Percentiles rank a stretch among this genome's conserved stretches.
These are phyloP conservation scores for Pittosporum tobira DNA, from an alignment of 129 eudicot species.

Conservation along the genomic window DNA sequence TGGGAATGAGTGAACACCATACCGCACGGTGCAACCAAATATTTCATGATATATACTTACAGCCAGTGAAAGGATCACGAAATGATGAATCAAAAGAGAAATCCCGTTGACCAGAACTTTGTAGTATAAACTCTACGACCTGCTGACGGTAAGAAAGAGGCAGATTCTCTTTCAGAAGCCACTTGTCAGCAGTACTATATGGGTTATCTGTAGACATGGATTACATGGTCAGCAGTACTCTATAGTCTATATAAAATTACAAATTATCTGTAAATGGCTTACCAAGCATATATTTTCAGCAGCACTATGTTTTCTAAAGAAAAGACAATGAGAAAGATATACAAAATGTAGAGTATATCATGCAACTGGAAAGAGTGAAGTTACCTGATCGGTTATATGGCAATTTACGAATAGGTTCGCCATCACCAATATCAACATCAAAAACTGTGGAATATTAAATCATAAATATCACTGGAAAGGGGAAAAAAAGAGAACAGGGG, in stretches of 20 bases:
- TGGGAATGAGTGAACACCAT: neutral
- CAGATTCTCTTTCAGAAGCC: slow-evolving; percentile 81
- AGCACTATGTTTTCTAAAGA: too few species aligned
- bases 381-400: slow-evolving; percentile 94
- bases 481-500: neutral
- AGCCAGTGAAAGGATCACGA: slow-evolving; percentile 90
- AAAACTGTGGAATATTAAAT: slow-evolving; percentile 39
- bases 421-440: slow-evolving; percentile 98
- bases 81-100: slow-evolving; percentile 69
- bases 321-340: neutral
- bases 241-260: too few species aligned
- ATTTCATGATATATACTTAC: slow-evolving; percentile 43
- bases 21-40: neutral
- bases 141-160: slow-evolving; percentile 86
- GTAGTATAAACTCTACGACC: slow-evolving; percentile 81
- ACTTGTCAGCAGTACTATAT: slow-evolving; percentile 84
- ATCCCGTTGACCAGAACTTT: slow-evolving; percentile 77
- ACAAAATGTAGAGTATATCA: neutral
- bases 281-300: slow-evolving; percentile 1
- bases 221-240: too few species aligned
- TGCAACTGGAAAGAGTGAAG: neutral
- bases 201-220: slow-evolving; percentile 49
- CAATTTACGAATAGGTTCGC: slow-evolving; percentile 90
- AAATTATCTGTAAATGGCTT: slow-evolving; percentile 1
- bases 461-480: slow-evolving; percentile 9